Conservation (phyloP, 257 asterid genomes). For the Lavandula angustifolia region DNA sequence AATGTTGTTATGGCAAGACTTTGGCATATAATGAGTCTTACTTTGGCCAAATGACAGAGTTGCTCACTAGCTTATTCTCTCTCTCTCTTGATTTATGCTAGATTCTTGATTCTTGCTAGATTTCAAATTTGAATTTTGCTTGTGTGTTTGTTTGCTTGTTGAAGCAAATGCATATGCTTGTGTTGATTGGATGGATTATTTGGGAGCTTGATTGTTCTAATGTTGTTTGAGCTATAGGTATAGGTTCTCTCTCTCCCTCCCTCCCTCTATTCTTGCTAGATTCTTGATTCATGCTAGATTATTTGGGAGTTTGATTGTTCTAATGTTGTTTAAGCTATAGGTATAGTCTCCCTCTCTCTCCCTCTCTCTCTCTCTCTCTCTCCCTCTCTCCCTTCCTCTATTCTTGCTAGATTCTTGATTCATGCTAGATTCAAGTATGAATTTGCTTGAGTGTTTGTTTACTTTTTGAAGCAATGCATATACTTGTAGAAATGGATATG, state of each 20-base stretch:
- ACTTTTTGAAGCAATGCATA: neutral
- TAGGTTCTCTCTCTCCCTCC: too few relatives aligned
- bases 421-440: constrained; percentile 8
- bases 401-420: constrained; percentile 44
- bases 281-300: too few relatives aligned
- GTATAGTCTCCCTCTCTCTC: too few relatives aligned
- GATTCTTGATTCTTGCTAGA: too few relatives aligned
- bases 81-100: too few relatives aligned
- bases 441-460: neutral
- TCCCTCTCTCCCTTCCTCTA: too few relatives aligned
- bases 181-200: too few relatives aligned
- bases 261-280: too few relatives aligned
- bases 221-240: neutral
- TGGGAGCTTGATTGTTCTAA: constrained; percentile 10
- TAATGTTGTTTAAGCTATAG: neutral
- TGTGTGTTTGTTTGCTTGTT: neutral
- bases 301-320: constrained; percentile 18
- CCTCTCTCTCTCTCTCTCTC: too few relatives aligned
- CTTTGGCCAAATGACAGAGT: constrained; percentile 63
- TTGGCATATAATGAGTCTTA: constrained; percentile 79
- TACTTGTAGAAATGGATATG: too few relatives aligned
- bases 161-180: too few relatives aligned
- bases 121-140: constrained; percentile 3
- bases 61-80: too few relatives aligned
- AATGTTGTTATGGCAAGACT: constrained; percentile 18